Base-by-base conservation (phyloP, 2,329 filamentous ascomycete species). In the Ploettnerulaceae sp. region DNA sequence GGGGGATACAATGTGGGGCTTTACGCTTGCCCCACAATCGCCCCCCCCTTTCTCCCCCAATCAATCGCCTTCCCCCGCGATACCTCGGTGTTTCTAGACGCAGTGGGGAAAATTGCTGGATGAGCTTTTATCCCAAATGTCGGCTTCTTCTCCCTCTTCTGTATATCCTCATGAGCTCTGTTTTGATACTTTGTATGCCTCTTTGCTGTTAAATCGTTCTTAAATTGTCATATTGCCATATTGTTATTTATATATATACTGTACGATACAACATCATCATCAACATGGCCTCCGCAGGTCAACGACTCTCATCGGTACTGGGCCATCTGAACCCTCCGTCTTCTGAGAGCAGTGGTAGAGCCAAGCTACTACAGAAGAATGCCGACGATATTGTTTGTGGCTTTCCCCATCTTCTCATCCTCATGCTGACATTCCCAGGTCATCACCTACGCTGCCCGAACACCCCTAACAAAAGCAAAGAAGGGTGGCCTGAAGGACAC, bases 401-500 rank as follows among this genome's bases (percentile, higher is more conserved):
- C 26, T 17, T 26, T 95, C 6, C 9, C 8, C 7, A 25, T 25
- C 14, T 7, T 35, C 32, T n/a, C 9, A 3, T n/a, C 12, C n/a
- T 12, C 12, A n/a, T 4, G 5, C 2, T 12, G 22, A 28, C 46
- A 35, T 33, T 49, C 34, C 25, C 42, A 62, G 57, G 91, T 97
- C 60, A 82, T 97, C 51, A 96, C 91, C 47, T 87, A 86, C 58
- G 87, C 86, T 53, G 86, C 95, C 63, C 86, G 91, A 61, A 95
- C 88, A 14, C 80, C 91, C 61, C 81, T 96, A 68, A 95, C 89
- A 57, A 93, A 88, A 70, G 90, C 89, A 57, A 88, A 89, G 62
- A 90, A 89, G 70, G 91, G 91, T 57, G 84, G 81, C 45, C 89
- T 97, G 76, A 96, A 96, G 74, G 91, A 97, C 70, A 96, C 91